These are phyloP conservation scores for Anethum foeniculum DNA, from an alignment of 140 eudicot genomes.

Conservation along the genomic window DNA sequence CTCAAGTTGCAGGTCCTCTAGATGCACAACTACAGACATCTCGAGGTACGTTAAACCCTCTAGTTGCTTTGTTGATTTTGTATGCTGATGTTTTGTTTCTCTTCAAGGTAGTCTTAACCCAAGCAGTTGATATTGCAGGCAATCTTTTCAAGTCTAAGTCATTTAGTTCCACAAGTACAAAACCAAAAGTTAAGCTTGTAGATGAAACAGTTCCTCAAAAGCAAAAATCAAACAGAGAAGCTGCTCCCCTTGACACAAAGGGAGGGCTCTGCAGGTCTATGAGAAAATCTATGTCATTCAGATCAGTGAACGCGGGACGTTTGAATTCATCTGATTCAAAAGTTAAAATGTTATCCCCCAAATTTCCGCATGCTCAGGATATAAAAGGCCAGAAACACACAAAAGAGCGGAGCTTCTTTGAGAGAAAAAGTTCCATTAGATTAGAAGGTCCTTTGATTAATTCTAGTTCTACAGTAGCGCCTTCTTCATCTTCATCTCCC, in stretches of 20 bases:
- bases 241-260: conserved; percentile 37
- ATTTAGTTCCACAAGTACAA: conserved; percentile 47
- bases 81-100: neutral
- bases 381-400: conserved; percentile 39
- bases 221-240: conserved; percentile 53
- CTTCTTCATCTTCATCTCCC: conserved; percentile 33
- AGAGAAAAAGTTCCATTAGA: conserved; percentile 63
- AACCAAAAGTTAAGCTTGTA: conserved; percentile 64
- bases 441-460: conserved; percentile 26
- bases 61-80: neutral
- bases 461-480: conserved; percentile 31
- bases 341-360: conserved; percentile 80
- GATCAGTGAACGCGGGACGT: conserved; percentile 47
- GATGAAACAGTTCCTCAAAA: conserved; percentile 63
- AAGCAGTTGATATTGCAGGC: conserved; percentile 41
- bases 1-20: conserved; percentile 43
- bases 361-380: conserved; percentile 46
- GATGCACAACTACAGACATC: conserved; percentile 38
- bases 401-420: conserved; percentile 48
- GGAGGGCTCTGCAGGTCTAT: conserved; percentile 41
- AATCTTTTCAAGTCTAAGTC: conserved; percentile 72
- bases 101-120: neutral
- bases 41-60: conserved; percentile 31
- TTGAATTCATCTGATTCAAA: conserved; percentile 50
- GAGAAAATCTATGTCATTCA: conserved; percentile 75